Conservation (phyloP, 2,329 filamentous ascomycete species). For the Aureobasidium sp. region DNA sequence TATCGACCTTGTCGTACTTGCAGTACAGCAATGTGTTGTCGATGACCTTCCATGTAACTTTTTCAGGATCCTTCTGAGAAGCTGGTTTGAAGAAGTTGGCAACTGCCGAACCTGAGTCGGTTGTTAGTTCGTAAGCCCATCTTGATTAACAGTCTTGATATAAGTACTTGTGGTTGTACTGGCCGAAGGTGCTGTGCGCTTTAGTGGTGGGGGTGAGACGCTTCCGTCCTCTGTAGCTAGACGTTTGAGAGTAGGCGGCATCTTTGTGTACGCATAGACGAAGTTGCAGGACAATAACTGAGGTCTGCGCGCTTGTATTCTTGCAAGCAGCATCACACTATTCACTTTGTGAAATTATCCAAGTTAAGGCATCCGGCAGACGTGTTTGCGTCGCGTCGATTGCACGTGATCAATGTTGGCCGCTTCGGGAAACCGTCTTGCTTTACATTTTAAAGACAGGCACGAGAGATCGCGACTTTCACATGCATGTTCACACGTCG, state of each 20-base stretch:
- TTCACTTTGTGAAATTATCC: background rate
- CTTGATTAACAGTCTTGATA: background rate
- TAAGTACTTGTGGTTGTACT: constrained; percentile 42
- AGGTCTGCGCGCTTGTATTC: background rate
- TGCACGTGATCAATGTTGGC: background rate
- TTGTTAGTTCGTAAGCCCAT: background rate
- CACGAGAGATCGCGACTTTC: background rate
- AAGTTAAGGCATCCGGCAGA: background rate
- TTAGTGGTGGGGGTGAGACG: constrained; percentile 50
- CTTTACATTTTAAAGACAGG: background rate
- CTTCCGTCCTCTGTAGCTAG: constrained; percentile 31
- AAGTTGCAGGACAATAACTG: background rate
- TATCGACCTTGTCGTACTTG: constrained; percentile 14
- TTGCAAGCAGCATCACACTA: background rate
- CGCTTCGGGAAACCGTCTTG: background rate
- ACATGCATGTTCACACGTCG: background rate
- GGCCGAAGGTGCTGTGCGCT: constrained; percentile 43
- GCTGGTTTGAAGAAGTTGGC: constrained; percentile 80
- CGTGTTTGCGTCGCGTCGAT: constrained; percentile 4
- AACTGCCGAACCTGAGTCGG: constrained; percentile 52
- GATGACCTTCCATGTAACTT: constrained; percentile 58
- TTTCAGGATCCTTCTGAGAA: constrained; percentile 75
- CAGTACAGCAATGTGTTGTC: constrained; percentile 62
- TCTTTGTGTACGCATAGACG: background rate
- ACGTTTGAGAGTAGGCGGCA: constrained; percentile 26